Evolutionary conservation across 768 basidiomycete species (phyloP), one percentile per base, ranked within the genome.

Genomic region (Cystofilobasidium capitatum): DNA sequence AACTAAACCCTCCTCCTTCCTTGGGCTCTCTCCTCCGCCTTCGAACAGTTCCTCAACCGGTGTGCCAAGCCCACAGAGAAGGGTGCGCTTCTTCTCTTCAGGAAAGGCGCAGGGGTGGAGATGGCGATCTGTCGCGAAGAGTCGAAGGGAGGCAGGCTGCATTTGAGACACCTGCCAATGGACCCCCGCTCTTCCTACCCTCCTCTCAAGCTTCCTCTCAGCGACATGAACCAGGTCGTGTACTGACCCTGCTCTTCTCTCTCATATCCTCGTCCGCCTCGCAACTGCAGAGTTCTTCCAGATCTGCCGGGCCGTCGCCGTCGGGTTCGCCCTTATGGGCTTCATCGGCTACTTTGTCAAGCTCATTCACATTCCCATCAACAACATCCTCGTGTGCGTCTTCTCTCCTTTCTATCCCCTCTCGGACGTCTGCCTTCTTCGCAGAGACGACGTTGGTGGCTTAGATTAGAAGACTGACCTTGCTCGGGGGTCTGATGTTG

Each of bases 311-410:
- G 96, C 96, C 39, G 91, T 99, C 64, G 92, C 92, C 2, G 86
- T 98, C 70, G 96, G 96, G 17, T 99, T 99, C 75, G 91, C 87
- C 60, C 89, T 99, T 72, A 98, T 98, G 93, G 96, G 96, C 20
- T 94, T 97, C 83, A 92, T 99, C 77, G 96, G 96, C 20, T 99
- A 94, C 81, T 88, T 98, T 76, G 93, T 96, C 72, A 97, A 97
- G 79, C 85, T 97, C 71, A 92, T 98, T 73, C 92, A 97, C 79
- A 96, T 94, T 78, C 92, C 93, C 73, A 94, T 96, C 83, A 96
- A 94, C 81, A 94, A 96, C 77, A 96, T 96, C 73, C 84, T 96
- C 70, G 92, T 96, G 92, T 96, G 83, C 74, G 92, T 90, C 58
- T 35, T 31, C 62, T 40, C 4, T 35, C 62, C 42, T 24, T 22